A percentile compares a stretch with the other conserved stretches of the same genome.
These are phyloP conservation scores for Ustilaginoidea virens DNA, from an alignment of 2,329 filamentous ascomycete species.

Conservation along the genomic window DNA sequence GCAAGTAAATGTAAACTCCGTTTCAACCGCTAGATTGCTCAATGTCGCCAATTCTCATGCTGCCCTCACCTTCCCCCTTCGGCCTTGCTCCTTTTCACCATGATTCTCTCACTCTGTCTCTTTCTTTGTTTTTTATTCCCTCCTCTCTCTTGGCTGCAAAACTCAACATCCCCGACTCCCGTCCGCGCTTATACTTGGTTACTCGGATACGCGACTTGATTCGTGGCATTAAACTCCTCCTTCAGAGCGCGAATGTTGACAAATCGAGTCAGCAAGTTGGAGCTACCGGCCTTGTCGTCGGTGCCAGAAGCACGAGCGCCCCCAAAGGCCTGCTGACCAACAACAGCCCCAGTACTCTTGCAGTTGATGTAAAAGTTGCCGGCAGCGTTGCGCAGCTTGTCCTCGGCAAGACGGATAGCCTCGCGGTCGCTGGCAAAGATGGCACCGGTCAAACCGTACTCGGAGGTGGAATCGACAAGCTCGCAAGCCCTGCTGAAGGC, in stretches of 20 bases:
- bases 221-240: conserved; percentile 56
- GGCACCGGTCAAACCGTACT: conserved; percentile 65
- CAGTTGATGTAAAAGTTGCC: conserved; percentile 82
- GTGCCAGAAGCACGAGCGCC: conserved; percentile 53
- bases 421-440: conserved; percentile 58
- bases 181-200: conserved; percentile 38
- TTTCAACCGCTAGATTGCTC: no score
- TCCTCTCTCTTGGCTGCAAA: no score
- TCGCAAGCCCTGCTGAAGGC: conserved; percentile 45
- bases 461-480: conserved; percentile 54
- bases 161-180: no score
- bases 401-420: conserved; percentile 52
- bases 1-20: no score
- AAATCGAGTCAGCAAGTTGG: conserved; percentile 48
- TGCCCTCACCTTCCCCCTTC: no score
- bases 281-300: conserved; percentile 58
- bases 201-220: conserved; percentile 52
- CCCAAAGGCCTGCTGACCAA: conserved; percentile 59
- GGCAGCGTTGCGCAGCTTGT: conserved; percentile 54
- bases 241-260: conserved; percentile 54
- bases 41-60: no score
- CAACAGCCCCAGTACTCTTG: conserved; percentile 62
- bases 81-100: no score
- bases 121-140: no score
- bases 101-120: no score